Conservation (phyloP, 1,284 basidiomycete genomes). For the Boletus coffeatus region DNA sequence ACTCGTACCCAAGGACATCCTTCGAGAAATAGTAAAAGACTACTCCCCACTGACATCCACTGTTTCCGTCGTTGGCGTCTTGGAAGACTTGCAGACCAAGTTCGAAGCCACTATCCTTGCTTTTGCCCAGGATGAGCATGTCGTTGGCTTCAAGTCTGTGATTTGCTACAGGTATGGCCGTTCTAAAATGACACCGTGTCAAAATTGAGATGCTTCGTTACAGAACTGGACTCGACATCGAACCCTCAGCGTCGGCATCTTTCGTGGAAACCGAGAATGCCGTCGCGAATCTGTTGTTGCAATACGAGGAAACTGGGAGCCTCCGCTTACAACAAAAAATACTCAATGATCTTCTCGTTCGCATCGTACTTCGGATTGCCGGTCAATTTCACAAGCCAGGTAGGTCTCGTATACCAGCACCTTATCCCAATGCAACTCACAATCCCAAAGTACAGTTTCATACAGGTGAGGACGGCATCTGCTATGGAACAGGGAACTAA, state of each 20-base stretch:
- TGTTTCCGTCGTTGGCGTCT: constrained; percentile 20
- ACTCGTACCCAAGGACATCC: constrained; percentile 29
- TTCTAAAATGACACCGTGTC: not conserved
- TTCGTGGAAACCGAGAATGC: constrained; percentile 28
- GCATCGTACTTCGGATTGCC: constrained; percentile 46
- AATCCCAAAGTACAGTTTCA: constrained; percentile 65
- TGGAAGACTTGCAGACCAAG: constrained; percentile 31
- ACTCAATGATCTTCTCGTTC: constrained; percentile 65
- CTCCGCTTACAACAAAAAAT: constrained; percentile 55
- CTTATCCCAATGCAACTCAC: not conserved
- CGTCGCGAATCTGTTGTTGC: constrained; percentile 27
- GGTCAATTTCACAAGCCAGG: constrained; percentile 52
- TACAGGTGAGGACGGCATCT: constrained; percentile 37
- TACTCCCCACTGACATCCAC: constrained; percentile 14
- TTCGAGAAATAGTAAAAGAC: constrained; percentile 27
- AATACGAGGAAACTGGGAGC: constrained; percentile 29
- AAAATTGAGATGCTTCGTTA: not conserved
- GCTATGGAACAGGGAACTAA: not conserved
- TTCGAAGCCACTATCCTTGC: constrained; percentile 33
- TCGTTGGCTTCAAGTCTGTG: constrained; percentile 72
- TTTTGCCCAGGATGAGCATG: constrained; percentile 38
- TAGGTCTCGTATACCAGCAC: constrained; percentile 20
- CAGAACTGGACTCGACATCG: constrained; percentile 59
- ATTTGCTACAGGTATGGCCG: constrained; percentile 49
- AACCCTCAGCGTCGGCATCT: constrained; percentile 13